phyloP scores from a whole-genome alignment of 2,329 filamentous ascomycete species.

The Ceratocystis lukuohia region DNA sequence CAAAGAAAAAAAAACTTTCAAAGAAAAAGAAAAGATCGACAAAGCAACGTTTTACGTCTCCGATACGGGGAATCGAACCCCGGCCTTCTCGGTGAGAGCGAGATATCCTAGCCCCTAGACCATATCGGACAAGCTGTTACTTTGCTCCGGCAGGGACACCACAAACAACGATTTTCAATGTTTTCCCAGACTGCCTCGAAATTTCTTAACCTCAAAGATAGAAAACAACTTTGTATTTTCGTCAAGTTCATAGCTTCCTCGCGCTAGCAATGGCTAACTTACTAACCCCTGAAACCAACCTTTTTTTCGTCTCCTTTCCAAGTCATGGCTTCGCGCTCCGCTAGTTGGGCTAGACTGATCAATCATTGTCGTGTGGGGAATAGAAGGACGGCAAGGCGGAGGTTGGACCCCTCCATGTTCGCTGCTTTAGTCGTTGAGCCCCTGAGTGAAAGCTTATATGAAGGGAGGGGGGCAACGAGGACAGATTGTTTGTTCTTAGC shows the following conservation, averaged over 20 bases:
- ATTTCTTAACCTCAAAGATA: background rate
- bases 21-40: background rate
- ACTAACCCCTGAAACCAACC: background rate
- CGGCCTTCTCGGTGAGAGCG: conserved; percentile 21
- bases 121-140: conserved; percentile 12
- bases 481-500: background rate
- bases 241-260: background rate
- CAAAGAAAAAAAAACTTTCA: background rate
- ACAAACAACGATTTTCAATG: background rate
- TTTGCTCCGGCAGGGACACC: fast-evolving
- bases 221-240: background rate
- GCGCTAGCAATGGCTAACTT: background rate
- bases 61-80: conserved; percentile 23
- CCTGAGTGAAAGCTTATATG: background rate
- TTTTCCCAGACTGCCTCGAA: no score
- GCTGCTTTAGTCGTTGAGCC: background rate
- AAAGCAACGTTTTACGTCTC: conserved; percentile 1
- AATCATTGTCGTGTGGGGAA: background rate
- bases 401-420: background rate
- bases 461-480: background rate
- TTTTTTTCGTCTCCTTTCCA: background rate
- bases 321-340: no score
- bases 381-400: background rate
- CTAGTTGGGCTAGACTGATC: no score
- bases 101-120: conserved; percentile 14